A percentile compares a stretch with the other conserved stretches of the same genome.
phyloP scores from a whole-genome alignment of 1,284 basidiomycete genomes.

The Leccinum solheimii region DNA sequence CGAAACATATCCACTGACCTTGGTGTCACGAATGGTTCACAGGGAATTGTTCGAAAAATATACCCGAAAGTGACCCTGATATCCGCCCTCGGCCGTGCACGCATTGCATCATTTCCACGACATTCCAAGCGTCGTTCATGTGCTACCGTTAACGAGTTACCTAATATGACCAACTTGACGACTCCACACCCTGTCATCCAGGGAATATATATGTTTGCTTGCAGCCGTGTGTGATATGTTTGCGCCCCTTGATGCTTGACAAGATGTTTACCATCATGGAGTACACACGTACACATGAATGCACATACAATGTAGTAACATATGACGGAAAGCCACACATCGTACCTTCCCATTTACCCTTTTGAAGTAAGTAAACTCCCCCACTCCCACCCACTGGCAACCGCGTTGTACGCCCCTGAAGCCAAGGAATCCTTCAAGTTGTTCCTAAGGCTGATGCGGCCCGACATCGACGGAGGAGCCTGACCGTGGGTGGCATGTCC shows the following conservation, averaged over 20 bases:
- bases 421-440: neutral
- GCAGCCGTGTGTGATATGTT: no score
- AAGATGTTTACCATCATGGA: no score
- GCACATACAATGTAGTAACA: neutral
- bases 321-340: neutral
- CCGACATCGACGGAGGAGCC: neutral
- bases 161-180: neutral
- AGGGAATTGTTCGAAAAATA: no score
- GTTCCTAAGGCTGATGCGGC: neutral
- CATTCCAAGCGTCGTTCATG: neutral
- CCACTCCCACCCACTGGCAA: neutral
- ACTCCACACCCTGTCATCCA: neutral
- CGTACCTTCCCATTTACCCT: neutral
- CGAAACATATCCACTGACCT: no score
- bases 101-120: neutral
- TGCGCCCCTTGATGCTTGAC: neutral
- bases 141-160: neutral
- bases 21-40: no score
- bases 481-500: neutral
- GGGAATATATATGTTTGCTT: neutral
- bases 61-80: neutral
- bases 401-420: neutral
- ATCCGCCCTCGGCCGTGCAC: neutral
- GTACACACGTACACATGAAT: neutral
- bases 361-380: neutral